Conservation (phyloP, 306 rosid genomes). For the apple (Malus domestica) region ASM211411v1 NC_041794.1:35901501-35902000, state of each 20-base stretch:
- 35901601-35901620: constrained; percentile 99
- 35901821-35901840: not conserved
- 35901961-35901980: not conserved
- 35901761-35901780: constrained; percentile 62
- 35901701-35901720: constrained; percentile 98
- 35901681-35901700: constrained; percentile 84
- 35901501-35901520: constrained; percentile 99
- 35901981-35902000: not conserved
- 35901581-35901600: constrained; percentile 85
- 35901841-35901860: not conserved
- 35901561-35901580: constrained; percentile 94
- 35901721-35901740: constrained; percentile 99
- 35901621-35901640: constrained; percentile 97
- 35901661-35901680: constrained; percentile 83
- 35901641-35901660: constrained; percentile 97
- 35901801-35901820: not conserved
- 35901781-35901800: constrained; percentile 14
- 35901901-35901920: not conserved
- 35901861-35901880: not conserved
- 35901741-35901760: constrained; percentile 83
- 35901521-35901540: constrained; percentile 93
- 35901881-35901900: not conserved
- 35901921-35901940: not conserved
- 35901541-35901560: constrained; percentile 82
- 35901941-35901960: not conserved